phyloP scores from a whole-genome alignment of 192 early-diverging fungal species.

The Fimicolochytrium jonesii region DNA sequence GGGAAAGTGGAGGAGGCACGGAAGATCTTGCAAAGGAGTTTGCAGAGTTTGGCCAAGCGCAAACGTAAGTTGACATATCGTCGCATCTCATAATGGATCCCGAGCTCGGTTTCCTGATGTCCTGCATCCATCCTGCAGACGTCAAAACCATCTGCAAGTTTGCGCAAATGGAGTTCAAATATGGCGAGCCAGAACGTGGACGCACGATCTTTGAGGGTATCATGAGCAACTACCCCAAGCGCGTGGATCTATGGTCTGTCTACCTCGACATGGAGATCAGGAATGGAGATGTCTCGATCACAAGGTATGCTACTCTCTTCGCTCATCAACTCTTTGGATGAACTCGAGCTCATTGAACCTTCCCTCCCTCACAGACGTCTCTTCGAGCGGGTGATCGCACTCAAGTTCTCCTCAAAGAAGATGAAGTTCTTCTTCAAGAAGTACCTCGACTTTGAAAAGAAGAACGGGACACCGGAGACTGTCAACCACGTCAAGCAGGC shows the following conservation, averaged over 20 bases:
- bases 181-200: conserved; percentile 94
- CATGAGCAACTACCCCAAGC: conserved; percentile 86
- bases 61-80: conserved; percentile 62
- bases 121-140: conserved; percentile 46
- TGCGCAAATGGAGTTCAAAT: conserved; percentile 96
- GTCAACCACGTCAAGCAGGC: conserved; percentile 84
- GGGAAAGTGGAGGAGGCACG: conserved; percentile 73
- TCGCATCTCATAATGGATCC: background rate
- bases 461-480: conserved; percentile 69
- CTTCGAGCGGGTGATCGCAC: conserved; percentile 84
- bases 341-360: background rate
- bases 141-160: conserved; percentile 92
- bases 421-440: conserved; percentile 99
- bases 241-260: conserved; percentile 92
- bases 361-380: conserved; percentile 43
- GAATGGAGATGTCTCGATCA: conserved; percentile 60
- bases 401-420: conserved; percentile 94
- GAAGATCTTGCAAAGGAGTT: conserved; percentile 70
- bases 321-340: background rate
- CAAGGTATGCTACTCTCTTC: conserved; percentile 36
- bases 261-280: conserved; percentile 96
- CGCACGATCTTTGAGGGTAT: conserved; percentile 97
- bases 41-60: conserved; percentile 85
- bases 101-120: background rate
- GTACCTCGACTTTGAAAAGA: conserved; percentile 94